Evolutionary conservation across 306 rosid genomes (phyloP).

Genomic region (Ceratonia siliqua): DNA sequence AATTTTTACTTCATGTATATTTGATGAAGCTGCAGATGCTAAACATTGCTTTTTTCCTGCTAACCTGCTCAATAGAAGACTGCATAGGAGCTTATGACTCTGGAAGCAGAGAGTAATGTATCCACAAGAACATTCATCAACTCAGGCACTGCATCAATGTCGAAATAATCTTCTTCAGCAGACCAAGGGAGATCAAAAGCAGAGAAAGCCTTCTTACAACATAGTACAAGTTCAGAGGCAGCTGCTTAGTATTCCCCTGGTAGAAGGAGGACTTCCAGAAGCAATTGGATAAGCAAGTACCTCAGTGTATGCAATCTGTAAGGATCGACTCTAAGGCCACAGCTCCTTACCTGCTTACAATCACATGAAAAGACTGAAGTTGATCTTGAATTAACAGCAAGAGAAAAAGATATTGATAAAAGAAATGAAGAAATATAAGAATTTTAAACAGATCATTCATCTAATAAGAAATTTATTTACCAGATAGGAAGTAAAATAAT

Average conservation of each 20-base stretch:
- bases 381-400: neutral
- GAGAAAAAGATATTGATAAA: conserved; percentile 4
- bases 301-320: conserved; percentile 71
- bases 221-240: conserved; percentile 76
- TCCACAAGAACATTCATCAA: conserved; percentile 87
- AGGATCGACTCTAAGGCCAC: conserved; percentile 48
- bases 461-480: neutral
- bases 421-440: neutral
- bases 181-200: conserved; percentile 59
- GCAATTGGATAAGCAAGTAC: conserved; percentile 88
- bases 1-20: neutral
- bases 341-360: conserved; percentile 70
- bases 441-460: neutral
- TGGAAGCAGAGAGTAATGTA: conserved; percentile 80
- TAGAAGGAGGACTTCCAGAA: conserved; percentile 79
- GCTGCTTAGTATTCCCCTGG: conserved; percentile 86
- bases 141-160: conserved; percentile 63
- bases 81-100: conserved; percentile 76
- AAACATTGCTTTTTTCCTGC: conserved; percentile 15
- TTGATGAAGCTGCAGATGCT: conserved; percentile 6
- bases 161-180: conserved; percentile 62
- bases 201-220: conserved; percentile 76
- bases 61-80: conserved; percentile 85
- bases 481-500: neutral
- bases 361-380: conserved; percentile 12